Evolutionary conservation across 2,329 filamentous ascomycete species (phyloP).

Genomic region (Colletotrichum sublineola): DNA sequence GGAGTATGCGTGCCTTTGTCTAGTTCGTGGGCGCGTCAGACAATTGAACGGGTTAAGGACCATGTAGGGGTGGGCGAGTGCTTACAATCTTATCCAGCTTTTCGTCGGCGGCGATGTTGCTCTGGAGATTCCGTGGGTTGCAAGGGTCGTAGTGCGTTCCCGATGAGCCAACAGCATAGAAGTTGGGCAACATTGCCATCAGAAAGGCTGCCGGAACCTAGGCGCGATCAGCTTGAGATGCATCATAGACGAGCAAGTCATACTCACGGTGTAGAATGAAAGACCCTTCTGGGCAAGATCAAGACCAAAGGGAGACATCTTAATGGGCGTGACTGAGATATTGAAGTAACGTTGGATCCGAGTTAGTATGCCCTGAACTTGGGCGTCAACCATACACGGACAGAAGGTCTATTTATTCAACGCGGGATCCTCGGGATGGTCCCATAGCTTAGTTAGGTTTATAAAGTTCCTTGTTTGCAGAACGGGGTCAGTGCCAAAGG

Average conservation of each 20-base stretch:
- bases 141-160: conserved; percentile 54
- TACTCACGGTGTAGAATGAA: conserved; percentile 50
- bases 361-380: neutral
- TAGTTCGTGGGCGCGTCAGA: conserved; percentile 44
- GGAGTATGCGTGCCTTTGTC: conserved; percentile 67
- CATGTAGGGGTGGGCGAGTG: conserved; percentile 1
- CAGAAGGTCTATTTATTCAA: conserved; percentile 1
- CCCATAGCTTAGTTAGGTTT: neutral
- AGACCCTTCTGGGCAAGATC: conserved; percentile 53
- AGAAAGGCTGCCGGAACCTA: conserved; percentile 58
- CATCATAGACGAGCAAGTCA: conserved; percentile 13
- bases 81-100: conserved; percentile 49
- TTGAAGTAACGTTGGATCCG: neutral
- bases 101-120: conserved; percentile 50
- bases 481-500: neutral
- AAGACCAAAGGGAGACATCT: conserved; percentile 48
- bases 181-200: conserved; percentile 53
- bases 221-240: neutral
- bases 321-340: neutral
- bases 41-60: neutral
- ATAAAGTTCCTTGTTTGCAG: neutral
- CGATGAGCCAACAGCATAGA: conserved; percentile 49
- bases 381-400: neutral
- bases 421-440: neutral
- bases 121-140: conserved; percentile 54